These are phyloP conservation scores for Clonostachys sp. DNA, from an alignment of 2,329 filamentous ascomycete genomes.

Conservation along the genomic window DNA sequence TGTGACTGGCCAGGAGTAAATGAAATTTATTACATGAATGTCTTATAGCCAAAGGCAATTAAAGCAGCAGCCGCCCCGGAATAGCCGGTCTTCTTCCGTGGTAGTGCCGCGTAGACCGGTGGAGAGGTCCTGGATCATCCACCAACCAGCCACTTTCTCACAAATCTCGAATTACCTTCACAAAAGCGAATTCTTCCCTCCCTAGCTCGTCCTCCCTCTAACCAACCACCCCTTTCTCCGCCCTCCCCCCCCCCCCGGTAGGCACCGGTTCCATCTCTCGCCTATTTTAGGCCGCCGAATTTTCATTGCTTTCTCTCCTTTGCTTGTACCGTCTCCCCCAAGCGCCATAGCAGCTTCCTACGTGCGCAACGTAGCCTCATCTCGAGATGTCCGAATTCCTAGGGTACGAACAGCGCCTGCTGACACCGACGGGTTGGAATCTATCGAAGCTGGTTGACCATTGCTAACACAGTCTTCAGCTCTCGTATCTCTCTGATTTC, in stretches of 20 bases:
- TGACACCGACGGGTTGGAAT: conserved; percentile 12
- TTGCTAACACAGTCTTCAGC: conserved; percentile 49
- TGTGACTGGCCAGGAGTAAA: too few relatives aligned
- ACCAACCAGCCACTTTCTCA: neutral
- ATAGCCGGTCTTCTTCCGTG: conserved; percentile 4
- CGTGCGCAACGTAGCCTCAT: conserved; percentile 34
- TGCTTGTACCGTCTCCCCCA: conserved; percentile 7
- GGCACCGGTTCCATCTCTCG: conserved; percentile 3
- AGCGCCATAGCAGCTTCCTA: conserved; percentile 21
- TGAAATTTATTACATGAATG: too few relatives aligned
- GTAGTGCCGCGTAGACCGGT: conserved; percentile 1
- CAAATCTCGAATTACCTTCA: conserved; percentile 2
- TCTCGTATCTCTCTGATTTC: conserved; percentile 95
- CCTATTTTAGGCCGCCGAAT: too few relatives aligned
- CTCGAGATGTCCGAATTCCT: conserved; percentile 55
- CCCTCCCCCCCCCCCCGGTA: neutral
- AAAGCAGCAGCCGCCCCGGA: neutral
- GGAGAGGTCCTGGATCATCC: conserved; percentile 1
- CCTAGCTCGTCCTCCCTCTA: conserved; percentile 1
- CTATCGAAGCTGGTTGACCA: conserved; percentile 14
- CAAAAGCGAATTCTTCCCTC: neutral
- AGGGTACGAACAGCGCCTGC: conserved; percentile 34
- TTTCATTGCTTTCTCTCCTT: conserved; percentile 1
- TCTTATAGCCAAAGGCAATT: too few relatives aligned
- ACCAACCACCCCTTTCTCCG: neutral